phyloP scores from a whole-genome alignment of 805 yeast genomes.

The Blastobotrys mokoenaii region DNA sequence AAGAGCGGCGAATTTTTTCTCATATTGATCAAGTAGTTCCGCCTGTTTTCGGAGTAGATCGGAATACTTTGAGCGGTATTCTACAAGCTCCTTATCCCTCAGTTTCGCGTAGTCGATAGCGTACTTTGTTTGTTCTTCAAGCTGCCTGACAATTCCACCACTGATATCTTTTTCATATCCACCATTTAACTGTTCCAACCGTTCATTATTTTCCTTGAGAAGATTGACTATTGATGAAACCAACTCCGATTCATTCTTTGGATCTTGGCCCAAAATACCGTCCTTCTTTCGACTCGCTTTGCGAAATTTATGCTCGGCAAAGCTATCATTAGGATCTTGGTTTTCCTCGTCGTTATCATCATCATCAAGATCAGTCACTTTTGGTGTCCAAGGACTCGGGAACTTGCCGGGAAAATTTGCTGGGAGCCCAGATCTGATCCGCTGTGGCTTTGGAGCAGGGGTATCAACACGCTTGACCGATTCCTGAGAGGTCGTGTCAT shows the following conservation, averaged over 20 bases:
- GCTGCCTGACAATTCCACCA: neutral
- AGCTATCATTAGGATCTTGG: neutral
- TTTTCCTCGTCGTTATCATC: neutral
- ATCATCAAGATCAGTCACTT: slow-evolving; percentile 1
- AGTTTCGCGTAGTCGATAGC: slow-evolving; percentile 13
- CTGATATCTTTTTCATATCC: neutral
- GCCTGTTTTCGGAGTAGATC: slow-evolving; percentile 8
- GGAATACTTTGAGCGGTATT: slow-evolving; percentile 8
- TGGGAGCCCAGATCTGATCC: slow-evolving; percentile 16
- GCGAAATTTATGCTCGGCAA: neutral
- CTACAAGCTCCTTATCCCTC: slow-evolving; percentile 9
- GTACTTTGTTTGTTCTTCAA: slow-evolving; percentile 4
- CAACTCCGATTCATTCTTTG: neutral
- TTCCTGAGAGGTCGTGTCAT: too few relatives aligned
- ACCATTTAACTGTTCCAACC: neutral
- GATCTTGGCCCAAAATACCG: neutral
- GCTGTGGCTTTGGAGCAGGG: neutral
- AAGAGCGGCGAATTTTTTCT: slow-evolving; percentile 1
- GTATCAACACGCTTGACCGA: neutral
- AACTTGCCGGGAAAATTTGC: slow-evolving; percentile 18
- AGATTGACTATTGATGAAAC: neutral
- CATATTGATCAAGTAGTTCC: slow-evolving; percentile 6
- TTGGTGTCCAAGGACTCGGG: slow-evolving; percentile 18
- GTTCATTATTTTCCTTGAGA: neutral
- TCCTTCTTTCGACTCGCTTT: neutral